phyloP scores from a whole-genome alignment of 2,329 filamentous ascomycete genomes.

The Phoma sp. region DNA sequence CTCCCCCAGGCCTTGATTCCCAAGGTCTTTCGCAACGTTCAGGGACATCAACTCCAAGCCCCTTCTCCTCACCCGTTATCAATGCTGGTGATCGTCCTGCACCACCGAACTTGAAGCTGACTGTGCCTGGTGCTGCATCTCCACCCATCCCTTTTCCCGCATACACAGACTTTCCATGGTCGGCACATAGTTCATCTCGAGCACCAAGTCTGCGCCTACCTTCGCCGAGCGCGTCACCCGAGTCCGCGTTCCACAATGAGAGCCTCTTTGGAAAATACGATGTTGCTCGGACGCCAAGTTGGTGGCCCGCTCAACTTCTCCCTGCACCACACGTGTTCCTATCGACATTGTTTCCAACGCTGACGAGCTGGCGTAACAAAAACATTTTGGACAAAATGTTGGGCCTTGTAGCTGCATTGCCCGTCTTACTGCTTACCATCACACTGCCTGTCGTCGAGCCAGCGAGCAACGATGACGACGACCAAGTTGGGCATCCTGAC shows the following conservation, averaged over 20 bases:
- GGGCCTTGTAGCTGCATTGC: constrained; percentile 84
- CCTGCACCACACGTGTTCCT: constrained; percentile 75
- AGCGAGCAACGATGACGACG: constrained; percentile 54
- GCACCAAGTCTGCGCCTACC: constrained; percentile 66
- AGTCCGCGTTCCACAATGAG: constrained; percentile 58
- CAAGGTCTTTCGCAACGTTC: constrained; percentile 25
- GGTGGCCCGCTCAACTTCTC: constrained; percentile 82
- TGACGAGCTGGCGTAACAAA: constrained; percentile 83
- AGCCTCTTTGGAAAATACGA: constrained; percentile 51
- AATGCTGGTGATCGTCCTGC: constrained; percentile 32
- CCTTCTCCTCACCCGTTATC: constrained; percentile 37
- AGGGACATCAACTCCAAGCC: constrained; percentile 31
- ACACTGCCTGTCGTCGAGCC: constrained; percentile 91
- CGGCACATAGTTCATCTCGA: constrained; percentile 53
- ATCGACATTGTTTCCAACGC: constrained; percentile 83
- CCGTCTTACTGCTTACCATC: constrained; percentile 86
- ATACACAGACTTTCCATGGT: constrained; percentile 64
- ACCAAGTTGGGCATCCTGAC: constrained; percentile 32
- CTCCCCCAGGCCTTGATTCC: constrained; percentile 49
- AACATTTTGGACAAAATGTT: constrained; percentile 83
- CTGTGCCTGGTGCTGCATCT: constrained; percentile 51
- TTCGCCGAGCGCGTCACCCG: constrained; percentile 58
- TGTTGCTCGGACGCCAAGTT: constrained; percentile 60
- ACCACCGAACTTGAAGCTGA: constrained; percentile 51
- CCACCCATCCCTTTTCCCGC: constrained; percentile 71